Base-by-base conservation (phyloP, 179 eudicot genomes). In the Spergularia azorica region DNA sequence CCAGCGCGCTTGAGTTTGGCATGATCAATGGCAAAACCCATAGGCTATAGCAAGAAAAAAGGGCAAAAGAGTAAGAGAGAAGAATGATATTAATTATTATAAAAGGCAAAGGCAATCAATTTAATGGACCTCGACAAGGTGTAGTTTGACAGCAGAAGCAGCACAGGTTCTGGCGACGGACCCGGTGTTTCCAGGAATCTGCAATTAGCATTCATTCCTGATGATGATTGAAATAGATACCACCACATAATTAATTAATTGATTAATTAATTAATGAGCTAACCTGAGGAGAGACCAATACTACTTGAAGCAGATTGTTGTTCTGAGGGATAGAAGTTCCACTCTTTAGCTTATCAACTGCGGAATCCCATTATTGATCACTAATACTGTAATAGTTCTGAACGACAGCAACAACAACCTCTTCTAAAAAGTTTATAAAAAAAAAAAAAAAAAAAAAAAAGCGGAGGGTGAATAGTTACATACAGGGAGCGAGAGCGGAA, bases 181-280 rank as follows among this genome's bases (percentile, higher is more conserved):
- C 59, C 98, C 98, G 10, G 97, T 87, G 75, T 94, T 94, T 79
- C 98, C 98, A 82, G 98, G 98, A 86, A 94, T 94, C 98, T 94
- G 85, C 84, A 87, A 26, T 26, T 81, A 58, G 59, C 85, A 77
- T 10, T 80, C 85, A 77, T 10, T 80, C 73, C 72, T 26, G 32
- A 26, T 26, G 32, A 26, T 26, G 32, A 26, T 26, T 26, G 32
- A 26, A 26, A 26, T 26, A 26, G 32, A 21, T 21, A 21, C 21
- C 21, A 21, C 21, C 21, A 21, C 21, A 0, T 21, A 21, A 21
- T 21, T 21, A 21, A 21, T 52, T 3, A 9, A 56, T 26, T 43
- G 9, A 41, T 26, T 26, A 18, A 46, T 3, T 5, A 46, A 60
- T 4, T 8, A 51, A 38, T 16, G 43, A 52, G n/a, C 16, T 71